Evolutionary conservation across 2,329 filamentous ascomycete species (phyloP), one percentile per base, ranked within the genome.

Genomic region (Talaromyces sp.): DNA sequence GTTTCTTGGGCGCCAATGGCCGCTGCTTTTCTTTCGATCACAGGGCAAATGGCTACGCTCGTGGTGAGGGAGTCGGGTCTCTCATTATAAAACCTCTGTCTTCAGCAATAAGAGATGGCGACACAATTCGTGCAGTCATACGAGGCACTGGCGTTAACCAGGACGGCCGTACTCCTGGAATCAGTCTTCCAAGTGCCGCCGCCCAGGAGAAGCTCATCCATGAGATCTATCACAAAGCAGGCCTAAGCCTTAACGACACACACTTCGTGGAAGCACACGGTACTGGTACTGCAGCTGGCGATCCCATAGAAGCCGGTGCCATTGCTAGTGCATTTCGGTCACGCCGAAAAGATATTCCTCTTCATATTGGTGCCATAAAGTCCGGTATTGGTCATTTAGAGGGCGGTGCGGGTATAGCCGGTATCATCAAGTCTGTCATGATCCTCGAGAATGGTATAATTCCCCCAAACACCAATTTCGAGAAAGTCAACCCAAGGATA

Each of bases 391-490:
- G 65, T 5, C 65, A 67, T 52, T 63, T 75, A 9, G 75, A 77
- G 62, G 73, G 71, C 17, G 75, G 72, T 1, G 72, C 69, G 60
- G 76, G 76, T n/a, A 62, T 79, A 31, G 70, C 74, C 4, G 70
- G 67, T 0, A 58, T 79, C 1, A 78, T 80, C 58, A 80, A 80
- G 62, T 67, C 73, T 3, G 70, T 74, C 0, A 61, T 80, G 62
- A 73, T 77, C 66, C 63, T 81, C 2, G 77, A 80, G 63, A 74
- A 75, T 50, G 74, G 74, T 0, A 71, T 78, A 12, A 73, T 80
- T n/a, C 70, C 75, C 11, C 77, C 79, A 1, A 79, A 78, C 61
- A 67, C 66, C 43, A 73, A 77, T 50, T 80, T 79, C 52, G 66
- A 72, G 24, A 74, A 65, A 17, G 65, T 69, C 1, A 81, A 80